These are phyloP conservation scores for Penicillium longicatenatum DNA, from an alignment of 495 filamentous ascomycete species.

Conservation along the genomic window DNA sequence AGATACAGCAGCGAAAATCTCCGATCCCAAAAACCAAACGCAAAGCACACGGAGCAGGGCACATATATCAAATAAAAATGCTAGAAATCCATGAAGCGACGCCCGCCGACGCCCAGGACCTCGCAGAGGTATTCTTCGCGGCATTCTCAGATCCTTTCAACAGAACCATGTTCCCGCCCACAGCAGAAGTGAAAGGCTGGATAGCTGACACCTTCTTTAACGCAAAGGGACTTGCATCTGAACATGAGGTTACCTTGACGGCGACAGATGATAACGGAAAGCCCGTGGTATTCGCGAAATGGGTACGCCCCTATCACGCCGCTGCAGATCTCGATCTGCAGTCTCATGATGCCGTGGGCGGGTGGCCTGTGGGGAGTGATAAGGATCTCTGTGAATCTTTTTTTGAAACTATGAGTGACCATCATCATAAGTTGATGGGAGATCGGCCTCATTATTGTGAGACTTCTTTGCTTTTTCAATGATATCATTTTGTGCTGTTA, in stretches of 20 bases:
- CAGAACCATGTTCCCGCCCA: constrained; percentile 28
- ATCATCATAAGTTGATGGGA: constrained; percentile 26
- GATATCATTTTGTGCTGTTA: not conserved
- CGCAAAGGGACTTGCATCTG: not conserved
- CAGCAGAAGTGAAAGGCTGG: constrained; percentile 27
- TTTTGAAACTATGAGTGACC: constrained; percentile 23
- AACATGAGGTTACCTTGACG: constrained; percentile 20
- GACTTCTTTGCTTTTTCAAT: constrained; percentile 10
- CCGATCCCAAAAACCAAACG: not conserved
- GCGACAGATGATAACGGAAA: constrained; percentile 13
- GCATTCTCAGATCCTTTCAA: constrained; percentile 27
- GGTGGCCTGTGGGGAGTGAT: constrained; percentile 23
- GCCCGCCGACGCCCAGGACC: constrained; percentile 17
- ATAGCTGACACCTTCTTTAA: constrained; percentile 9
- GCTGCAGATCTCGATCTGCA: constrained; percentile 16
- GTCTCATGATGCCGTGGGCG: constrained; percentile 4
- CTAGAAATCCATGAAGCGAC: not conserved
- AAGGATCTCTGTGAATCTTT: constrained; percentile 26
- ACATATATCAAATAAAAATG: not conserved
- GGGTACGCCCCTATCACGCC: constrained; percentile 16
- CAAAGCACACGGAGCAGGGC: not conserved
- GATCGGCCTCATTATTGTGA: constrained; percentile 31
- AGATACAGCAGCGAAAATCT: not conserved
- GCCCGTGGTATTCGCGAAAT: constrained; percentile 30
- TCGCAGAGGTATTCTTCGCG: constrained; percentile 24